Conservation (phyloP, 352 stramenopile species). For the Globisporangium ultimum region DNA sequence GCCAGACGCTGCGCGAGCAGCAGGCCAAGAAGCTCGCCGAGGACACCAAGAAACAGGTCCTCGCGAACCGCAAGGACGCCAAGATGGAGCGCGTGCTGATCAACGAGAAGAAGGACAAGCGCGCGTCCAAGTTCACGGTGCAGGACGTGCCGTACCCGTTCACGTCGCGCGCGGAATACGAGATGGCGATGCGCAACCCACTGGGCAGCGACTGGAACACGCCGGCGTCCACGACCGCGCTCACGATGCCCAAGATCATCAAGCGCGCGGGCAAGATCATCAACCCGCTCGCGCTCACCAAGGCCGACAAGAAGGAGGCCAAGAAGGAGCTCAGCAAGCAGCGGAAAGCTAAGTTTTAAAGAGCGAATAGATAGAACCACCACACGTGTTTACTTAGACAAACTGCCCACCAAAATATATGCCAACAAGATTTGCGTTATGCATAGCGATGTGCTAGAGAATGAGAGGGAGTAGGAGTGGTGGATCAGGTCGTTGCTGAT, state of each 20-base stretch:
- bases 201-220: conserved; percentile 96
- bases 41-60: conserved; percentile 68
- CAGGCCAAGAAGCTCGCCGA: conserved; percentile 65
- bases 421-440: no score
- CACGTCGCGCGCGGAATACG: conserved; percentile 96
- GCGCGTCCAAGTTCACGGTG: conserved; percentile 78
- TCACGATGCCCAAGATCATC: conserved; percentile 94
- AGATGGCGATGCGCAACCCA: conserved; percentile 94
- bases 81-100: conserved; percentile 73
- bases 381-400: background rate
- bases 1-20: conserved; percentile 80
- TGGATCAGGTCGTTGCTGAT: no score
- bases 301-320: conserved; percentile 81
- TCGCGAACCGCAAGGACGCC: conserved; percentile 68
- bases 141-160: conserved; percentile 97
- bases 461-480: no score
- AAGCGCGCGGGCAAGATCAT: conserved; percentile 93
- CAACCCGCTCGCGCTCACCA: conserved; percentile 87
- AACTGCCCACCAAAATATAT: no score
- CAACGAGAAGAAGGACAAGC: conserved; percentile 90
- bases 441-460: no score
- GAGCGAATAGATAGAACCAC: conserved; percentile 5
- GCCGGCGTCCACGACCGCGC: conserved; percentile 81
- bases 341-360: conserved; percentile 82
- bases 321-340: conserved; percentile 77